Evolutionary conservation across 83 land plant species (phyloP).

Genomic region (Isoetes engelmannii): DNA sequence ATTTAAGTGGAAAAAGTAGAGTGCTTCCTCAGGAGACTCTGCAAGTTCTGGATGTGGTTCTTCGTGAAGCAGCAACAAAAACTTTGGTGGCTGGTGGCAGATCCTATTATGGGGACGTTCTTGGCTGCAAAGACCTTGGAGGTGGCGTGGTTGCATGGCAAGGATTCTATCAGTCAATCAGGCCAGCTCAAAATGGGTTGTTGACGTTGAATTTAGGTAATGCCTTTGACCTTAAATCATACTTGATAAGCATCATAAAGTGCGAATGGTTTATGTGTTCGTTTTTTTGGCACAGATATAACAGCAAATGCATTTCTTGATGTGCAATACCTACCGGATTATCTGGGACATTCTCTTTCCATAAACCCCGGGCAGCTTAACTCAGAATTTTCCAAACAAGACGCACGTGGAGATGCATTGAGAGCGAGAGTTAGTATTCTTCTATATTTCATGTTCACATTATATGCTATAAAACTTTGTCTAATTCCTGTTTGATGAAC

Average conservation of each 20-base stretch:
- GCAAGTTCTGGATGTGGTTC: constrained; percentile 22
- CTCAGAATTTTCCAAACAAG: constrained; percentile 8
- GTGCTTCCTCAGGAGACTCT: constrained; percentile 25
- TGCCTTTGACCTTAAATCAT: not conserved
- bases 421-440: constrained; percentile 14
- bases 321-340: constrained; percentile 5
- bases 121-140: constrained; percentile 10
- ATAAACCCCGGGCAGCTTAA: constrained; percentile 14
- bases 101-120: constrained; percentile 8
- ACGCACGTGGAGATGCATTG: constrained; percentile 17
- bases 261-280: not conserved
- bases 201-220: constrained; percentile 21
- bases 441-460: not conserved
- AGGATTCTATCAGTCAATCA: constrained; percentile 26
- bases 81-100: constrained; percentile 6
- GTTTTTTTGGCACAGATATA: constrained; percentile 11
- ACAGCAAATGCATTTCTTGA: constrained; percentile 21
- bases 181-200: constrained; percentile 22
- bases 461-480: not conserved
- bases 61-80: constrained; percentile 20
- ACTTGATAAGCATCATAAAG: not conserved
- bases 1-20: constrained; percentile 9
- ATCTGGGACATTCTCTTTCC: constrained; percentile 11
- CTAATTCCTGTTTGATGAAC: not conserved
- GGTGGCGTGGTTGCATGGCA: constrained; percentile 23